Evolutionary conservation across 331 rosid genomes (phyloP).

Genomic region (Acacia pycnantha): DNA sequence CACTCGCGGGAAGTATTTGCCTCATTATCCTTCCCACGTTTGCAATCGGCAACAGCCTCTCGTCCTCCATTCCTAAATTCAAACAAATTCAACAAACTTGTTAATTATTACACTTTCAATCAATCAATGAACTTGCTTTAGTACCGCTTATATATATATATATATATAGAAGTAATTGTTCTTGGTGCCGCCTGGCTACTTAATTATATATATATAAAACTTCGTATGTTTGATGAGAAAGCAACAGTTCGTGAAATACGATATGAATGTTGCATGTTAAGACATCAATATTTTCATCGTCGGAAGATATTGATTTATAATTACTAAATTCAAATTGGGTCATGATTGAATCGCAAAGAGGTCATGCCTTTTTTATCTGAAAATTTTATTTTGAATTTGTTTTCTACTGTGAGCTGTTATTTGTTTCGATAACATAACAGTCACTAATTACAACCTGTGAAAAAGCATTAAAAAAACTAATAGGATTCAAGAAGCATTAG

Average conservation of each 20-base stretch:
- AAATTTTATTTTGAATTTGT: background rate
- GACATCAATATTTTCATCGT: constrained; percentile 12
- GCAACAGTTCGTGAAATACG: constrained; percentile 37
- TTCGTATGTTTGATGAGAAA: background rate
- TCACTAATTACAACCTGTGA: background rate
- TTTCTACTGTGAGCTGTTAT: background rate
- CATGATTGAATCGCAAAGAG: background rate
- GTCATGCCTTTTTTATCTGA: background rate
- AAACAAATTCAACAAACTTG: background rate
- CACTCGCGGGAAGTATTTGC: constrained; percentile 58
- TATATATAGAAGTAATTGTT: background rate
- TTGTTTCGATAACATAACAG: background rate
- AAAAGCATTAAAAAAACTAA: background rate
- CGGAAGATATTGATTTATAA: background rate
- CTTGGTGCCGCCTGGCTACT: background rate
- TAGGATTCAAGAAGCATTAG: background rate
- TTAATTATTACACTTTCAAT: background rate
- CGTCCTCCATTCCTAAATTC: constrained; percentile 42
- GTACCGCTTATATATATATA: background rate
- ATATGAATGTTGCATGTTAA: constrained; percentile 32
- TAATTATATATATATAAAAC: background rate
- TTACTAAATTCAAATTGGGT: background rate
- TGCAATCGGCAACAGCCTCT: constrained; percentile 66
- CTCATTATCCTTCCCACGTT: constrained; percentile 86
- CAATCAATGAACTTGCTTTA: constrained; percentile 7